Evolutionary conservation across 75 land plant genomes (phyloP), one percentile per base, ranked within the genome.

Genomic region (Sequoiadendron giganteum): DNA sequence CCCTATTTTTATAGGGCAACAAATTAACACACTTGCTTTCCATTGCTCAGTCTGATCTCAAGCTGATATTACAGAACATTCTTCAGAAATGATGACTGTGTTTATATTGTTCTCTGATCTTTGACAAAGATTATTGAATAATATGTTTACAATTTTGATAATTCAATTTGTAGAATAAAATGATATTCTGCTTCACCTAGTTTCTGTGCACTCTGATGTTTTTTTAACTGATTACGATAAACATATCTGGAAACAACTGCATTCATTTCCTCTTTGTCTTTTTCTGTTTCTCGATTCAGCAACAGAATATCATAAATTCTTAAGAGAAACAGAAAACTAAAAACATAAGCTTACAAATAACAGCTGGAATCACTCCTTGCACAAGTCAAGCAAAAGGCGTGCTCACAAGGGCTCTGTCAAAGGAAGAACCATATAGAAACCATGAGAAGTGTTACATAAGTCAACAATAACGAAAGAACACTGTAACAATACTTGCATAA

Each of bases 351-450:
- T 93, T 95, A 98, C 99, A 98, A 92, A 85, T 95, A 97, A 87
- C 99, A 98, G 68, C 89, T 93, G 9, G 95, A 92, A 91, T 98
- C 99, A 85, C 91, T 95, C 87, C 97, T 95, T 47, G 99, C 99
- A 91, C 99, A 98, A 3, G 95, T 94, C 88, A 98, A 91, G 90
- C 99, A 98, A 89, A 95, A 98, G 21, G 92, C 93, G 91, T 98
- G 99, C 86, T 97, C 97, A 90, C 99, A 98, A 36, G 99, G 99
- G 83, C 85, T 90, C 95, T 95, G 94, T 87, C 88, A 90, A 45
- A 54, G 86, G 28, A 87, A 15, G 32, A 82, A 42, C 32, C 10
- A 82, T 45, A 79, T 19, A 79, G 81, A 39, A 79, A 79, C 43
- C 11, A 79, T 21, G 25, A 79, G 45, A 42, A 39, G 43, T 79